phyloP scores from a whole-genome alignment of 495 filamentous ascomycete species.

The Neurospora sp. region DNA sequence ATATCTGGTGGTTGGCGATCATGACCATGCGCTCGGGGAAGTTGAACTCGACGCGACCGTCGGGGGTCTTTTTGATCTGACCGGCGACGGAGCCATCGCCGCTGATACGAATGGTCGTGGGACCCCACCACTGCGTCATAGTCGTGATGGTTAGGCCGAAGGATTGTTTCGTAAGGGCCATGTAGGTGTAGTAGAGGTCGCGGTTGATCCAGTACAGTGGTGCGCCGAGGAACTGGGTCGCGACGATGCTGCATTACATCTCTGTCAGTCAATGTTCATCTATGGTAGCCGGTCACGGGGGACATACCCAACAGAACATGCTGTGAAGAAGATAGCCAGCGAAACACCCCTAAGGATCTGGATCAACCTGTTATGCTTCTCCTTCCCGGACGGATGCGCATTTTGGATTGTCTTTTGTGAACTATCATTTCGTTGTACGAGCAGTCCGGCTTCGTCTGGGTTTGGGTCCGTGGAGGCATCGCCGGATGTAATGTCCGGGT shows the following conservation, averaged over 20 bases:
- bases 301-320: constrained; percentile 39
- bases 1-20: constrained; percentile 82
- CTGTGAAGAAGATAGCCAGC: constrained; percentile 55
- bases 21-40: constrained; percentile 71
- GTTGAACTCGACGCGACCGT: constrained; percentile 59
- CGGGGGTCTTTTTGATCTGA: constrained; percentile 51
- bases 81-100: constrained; percentile 64
- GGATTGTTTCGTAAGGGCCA: constrained; percentile 65
- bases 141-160: constrained; percentile 66
- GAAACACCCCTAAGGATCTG: constrained; percentile 56
- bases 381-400: constrained; percentile 52
- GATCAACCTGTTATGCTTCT: constrained; percentile 57
- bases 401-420: neutral
- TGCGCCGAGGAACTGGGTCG: constrained; percentile 56
- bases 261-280: constrained; percentile 1
- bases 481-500: neutral
- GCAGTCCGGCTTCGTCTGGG: neutral
- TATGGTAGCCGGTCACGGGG: neutral
- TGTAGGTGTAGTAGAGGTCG: constrained; percentile 65
- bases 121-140: constrained; percentile 75
- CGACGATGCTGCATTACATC: constrained; percentile 40
- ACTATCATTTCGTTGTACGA: neutral
- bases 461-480: neutral
- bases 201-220: constrained; percentile 61
- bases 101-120: constrained; percentile 64